Conservation (phyloP, 805 yeast species). For the Schizosaccharomyces japonicus region DNA sequence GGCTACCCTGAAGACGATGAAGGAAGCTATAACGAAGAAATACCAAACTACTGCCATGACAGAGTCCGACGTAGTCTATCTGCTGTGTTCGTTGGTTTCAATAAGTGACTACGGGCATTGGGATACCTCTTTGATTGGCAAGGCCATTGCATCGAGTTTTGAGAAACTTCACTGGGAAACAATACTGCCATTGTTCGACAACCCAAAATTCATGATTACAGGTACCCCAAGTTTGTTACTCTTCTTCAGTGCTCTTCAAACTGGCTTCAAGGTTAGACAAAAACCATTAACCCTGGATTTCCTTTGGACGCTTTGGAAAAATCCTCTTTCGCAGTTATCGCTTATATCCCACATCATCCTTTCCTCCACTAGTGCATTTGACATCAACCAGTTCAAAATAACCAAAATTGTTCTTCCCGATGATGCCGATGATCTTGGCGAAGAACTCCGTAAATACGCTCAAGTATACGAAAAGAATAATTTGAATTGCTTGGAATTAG, state of each 20-base stretch:
- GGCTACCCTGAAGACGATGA: not conserved
- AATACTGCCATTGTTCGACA: conserved; percentile 3
- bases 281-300: conserved; percentile 8
- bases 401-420: conserved; percentile 6
- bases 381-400: conserved; percentile 5
- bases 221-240: conserved; percentile 7
- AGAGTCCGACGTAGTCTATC: conserved; percentile 5
- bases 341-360: conserved; percentile 6
- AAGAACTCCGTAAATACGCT: conserved; percentile 10
- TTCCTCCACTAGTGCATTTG: conserved; percentile 5
- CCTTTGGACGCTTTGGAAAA: conserved; percentile 8
- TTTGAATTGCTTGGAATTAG: conserved; percentile 12
- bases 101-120: not conserved
- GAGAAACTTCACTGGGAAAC: conserved; percentile 4
- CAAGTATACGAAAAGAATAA: conserved; percentile 9
- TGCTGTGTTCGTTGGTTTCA: conserved; percentile 2
- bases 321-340: conserved; percentile 5
- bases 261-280: conserved; percentile 5
- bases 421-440: conserved; percentile 6
- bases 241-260: conserved; percentile 6
- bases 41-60: conserved; percentile 5
- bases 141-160: conserved; percentile 6
- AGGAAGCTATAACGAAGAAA: not conserved
- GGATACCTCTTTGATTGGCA: conserved; percentile 3
- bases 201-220: conserved; percentile 6